Evolutionary conservation across 108 stramenopile genomes (phyloP), one percentile per base, ranked within the genome.

Genomic region (Skeletonema marinoi): DNA sequence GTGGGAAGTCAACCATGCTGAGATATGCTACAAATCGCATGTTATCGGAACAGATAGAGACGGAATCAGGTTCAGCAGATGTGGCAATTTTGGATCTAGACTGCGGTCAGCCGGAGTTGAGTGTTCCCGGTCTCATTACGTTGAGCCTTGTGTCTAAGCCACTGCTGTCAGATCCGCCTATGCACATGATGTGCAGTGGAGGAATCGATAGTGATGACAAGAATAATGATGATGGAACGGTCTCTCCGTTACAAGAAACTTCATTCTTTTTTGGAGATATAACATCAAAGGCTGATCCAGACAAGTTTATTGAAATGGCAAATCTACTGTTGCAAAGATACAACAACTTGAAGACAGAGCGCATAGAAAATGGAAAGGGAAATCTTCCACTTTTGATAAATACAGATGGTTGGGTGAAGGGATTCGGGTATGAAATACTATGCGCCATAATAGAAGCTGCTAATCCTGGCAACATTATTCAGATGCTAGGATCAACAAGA

Each of bases 371-470:
- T 25, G 65, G 46, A 16, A 14, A 41, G 12, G 35, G 61, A 44
- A 29, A 66, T 10, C 61, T 88, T 21, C 95, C 96, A 25, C 77
- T 98, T 10, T 42, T 98, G 42, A 78, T 98, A 63, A 98, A 98
- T 70, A 88, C 93, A n/a, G 97, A 96, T 75, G 97, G 97, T 58
- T 98, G 96, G 96, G 90, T 96, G 21, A 93, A 95, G 74, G 93
- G 94, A 8, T 80, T 98, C 61, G 97, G 97, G 6, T 86, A 70
- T 61, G 85, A 98, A 67, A 86, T 98, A 56, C 71, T 98, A 41
- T 80, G 87, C 16, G 77, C 96, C 11, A 65, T 97, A 13, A 74
- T 96, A 8, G 79, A 85, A 12, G 67, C 50, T 33, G 35, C 78
- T 10, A 72, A 68, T 30, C 93, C 94, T 30, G 80, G 87, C 4